Evolutionary conservation across 129 eudicot genomes (phyloP), one percentile per base, ranked within the genome.

Genomic region (Sambucus nigra): DNA sequence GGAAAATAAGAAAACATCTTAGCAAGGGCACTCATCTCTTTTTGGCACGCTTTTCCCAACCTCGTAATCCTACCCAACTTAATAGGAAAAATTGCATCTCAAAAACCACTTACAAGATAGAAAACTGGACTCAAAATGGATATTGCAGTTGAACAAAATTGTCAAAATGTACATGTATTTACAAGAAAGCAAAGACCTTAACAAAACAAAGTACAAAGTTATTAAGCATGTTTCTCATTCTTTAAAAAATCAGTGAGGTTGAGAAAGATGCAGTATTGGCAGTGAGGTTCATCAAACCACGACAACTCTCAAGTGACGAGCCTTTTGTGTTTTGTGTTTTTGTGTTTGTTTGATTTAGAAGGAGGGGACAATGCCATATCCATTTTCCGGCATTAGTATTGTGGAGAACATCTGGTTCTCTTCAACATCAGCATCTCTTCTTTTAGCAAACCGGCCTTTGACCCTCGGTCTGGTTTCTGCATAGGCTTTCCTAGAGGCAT

Each of bases 401-500:
- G 91, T 65, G 21, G 86, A 61, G 49, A 79, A 86, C 87, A 82
- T 81, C 50, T 79, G 94, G 40, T 86, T 89, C 33, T 79, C 81
- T 23, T 80, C 94, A 4, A 61, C 83, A 15, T 82, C 88, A 1
- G 50, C 87, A 27, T 77, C 80, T 5, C 71, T 72, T 68, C 99
- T 73, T 67, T 92, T 92, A 3, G 96, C 96, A 19, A 92, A 92
- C 68, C 99, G 76, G 12, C 99, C 99, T 73, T 92, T 92, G 66
- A 92, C 78, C 69, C 99, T 71, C 0, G 99, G 99, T 27, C 99
- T 77, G n/a, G 96, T 92, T 72, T 92, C 99, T 13, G 99, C 99
- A 27, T 92, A 92, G 17, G 99, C 99, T 68, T 92, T 92, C 64
- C 99, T 92, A 24, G 99, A 86, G 0, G 99, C 99, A 53, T 92